These are phyloP conservation scores for Monosporascus sp. DNA, from an alignment of 2,329 filamentous ascomycete genomes.

Conservation along the genomic window DNA sequence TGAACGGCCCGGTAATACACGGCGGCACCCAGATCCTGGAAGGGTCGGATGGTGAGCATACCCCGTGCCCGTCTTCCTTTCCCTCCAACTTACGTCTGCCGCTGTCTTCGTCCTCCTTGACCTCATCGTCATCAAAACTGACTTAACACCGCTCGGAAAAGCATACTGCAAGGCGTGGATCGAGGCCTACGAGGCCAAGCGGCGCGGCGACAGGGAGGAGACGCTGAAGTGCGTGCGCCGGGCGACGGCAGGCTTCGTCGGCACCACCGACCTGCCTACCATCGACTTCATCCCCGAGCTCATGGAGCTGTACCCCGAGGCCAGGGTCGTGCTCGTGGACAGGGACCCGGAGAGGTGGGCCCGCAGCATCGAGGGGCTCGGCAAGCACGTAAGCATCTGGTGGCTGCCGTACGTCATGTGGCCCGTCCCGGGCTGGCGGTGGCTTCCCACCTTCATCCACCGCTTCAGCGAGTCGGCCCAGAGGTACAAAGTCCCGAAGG, in stretches of 20 bases:
- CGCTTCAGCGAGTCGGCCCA: not conserved
- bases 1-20: slow-evolving; percentile 43
- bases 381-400: not conserved
- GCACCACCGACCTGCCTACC: slow-evolving; percentile 37
- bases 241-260: slow-evolving; percentile 36
- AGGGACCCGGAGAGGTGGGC: slow-evolving; percentile 30
- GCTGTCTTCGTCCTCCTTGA: not conserved
- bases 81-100: not conserved
- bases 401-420: not conserved
- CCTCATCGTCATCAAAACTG: not conserved
- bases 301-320: slow-evolving; percentile 40
- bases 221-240: slow-evolving; percentile 28
- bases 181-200: slow-evolving; percentile 21
- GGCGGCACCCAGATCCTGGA: slow-evolving; percentile 34
- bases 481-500: not conserved
- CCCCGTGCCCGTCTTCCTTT: not conserved
- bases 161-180: slow-evolving; percentile 15
- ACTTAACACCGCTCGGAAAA: not conserved
- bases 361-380: slow-evolving; percentile 16
- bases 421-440: slow-evolving; percentile 5
- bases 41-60: slow-evolving; percentile 25
- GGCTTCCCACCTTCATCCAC: not conserved
- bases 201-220: slow-evolving; percentile 16
- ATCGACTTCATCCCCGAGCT: slow-evolving; percentile 37
- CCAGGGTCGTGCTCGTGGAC: slow-evolving; percentile 35